Evolutionary conservation across 2,329 filamentous ascomycete species (phyloP).

Genomic region (Cladorrhinum sp.): DNA sequence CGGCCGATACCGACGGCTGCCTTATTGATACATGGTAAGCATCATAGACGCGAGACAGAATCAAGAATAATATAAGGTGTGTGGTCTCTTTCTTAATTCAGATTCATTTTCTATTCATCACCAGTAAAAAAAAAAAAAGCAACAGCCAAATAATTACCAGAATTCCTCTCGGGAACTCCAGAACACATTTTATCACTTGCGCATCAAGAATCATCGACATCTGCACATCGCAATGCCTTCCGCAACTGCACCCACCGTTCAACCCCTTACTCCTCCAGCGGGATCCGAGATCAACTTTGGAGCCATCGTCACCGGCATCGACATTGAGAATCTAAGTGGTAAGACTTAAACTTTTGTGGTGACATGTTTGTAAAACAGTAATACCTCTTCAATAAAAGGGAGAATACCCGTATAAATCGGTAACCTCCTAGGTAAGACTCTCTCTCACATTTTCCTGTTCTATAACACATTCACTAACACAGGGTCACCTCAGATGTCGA

Average conservation of each 20-base stretch:
- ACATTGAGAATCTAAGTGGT: constrained; percentile 63
- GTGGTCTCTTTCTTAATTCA: not conserved
- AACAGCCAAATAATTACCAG: not conserved
- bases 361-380: constrained; percentile 13
- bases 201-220: not conserved
- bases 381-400: constrained; percentile 31
- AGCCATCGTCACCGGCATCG: constrained; percentile 54
- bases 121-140: not conserved
- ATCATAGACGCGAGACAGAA: not conserved
- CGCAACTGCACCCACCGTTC: constrained; percentile 31
- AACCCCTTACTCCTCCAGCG: constrained; percentile 37
- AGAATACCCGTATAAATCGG: constrained; percentile 58
- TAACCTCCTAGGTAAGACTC: constrained; percentile 55
- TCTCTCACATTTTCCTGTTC: not conserved
- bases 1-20: not conserved
- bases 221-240: constrained; percentile 6
- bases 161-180: too few relatives aligned
- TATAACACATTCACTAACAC: not conserved
- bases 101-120: not conserved
- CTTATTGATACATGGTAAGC: not conserved
- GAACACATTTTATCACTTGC: not conserved
- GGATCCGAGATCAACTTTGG: constrained; percentile 56
- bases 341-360: constrained; percentile 33
- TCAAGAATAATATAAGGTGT: not conserved
- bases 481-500: constrained; percentile 51